phyloP scores from a whole-genome alignment of 768 basidiomycete genomes.

The Podaxis rugospora region DNA sequence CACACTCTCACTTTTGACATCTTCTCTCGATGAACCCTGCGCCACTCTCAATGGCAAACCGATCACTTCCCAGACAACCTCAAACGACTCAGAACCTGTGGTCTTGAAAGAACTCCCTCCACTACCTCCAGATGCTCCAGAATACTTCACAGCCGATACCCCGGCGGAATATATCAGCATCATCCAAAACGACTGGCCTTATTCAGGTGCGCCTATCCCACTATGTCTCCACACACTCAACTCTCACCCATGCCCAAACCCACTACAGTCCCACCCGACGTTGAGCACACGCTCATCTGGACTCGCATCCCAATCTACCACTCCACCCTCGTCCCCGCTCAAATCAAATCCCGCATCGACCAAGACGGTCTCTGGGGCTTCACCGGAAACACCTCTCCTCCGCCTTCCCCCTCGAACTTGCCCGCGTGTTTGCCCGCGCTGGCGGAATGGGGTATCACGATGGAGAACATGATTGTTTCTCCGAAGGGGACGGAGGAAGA shows the following conservation, averaged over 20 bases:
- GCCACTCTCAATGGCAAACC: not conserved
- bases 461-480: slow-evolving; percentile 55
- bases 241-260: not conserved
- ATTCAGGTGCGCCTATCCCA: slow-evolving; percentile 52
- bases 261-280: slow-evolving; percentile 54
- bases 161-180: slow-evolving; percentile 59
- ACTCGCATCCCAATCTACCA: slow-evolving; percentile 70
- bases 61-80: not conserved
- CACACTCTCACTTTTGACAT: slow-evolving; percentile 54
- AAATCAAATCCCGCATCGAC: slow-evolving; percentile 52
- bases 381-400: slow-evolving; percentile 53
- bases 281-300: slow-evolving; percentile 80
- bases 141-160: slow-evolving; percentile 65
- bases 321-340: slow-evolving; percentile 43
- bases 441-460: slow-evolving; percentile 66
- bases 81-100: slow-evolving; percentile 8
- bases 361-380: slow-evolving; percentile 85
- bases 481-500: slow-evolving; percentile 48
- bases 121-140: slow-evolving; percentile 33
- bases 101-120: slow-evolving; percentile 12
- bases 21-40: slow-evolving; percentile 34
- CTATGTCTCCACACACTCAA: not conserved
- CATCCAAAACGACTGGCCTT: slow-evolving; percentile 86
- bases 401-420: slow-evolving; percentile 57
- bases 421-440: slow-evolving; percentile 56